Evolutionary conservation across 2,329 filamentous ascomycete species (phyloP).

Genomic region (Nemania bipapillata): DNA sequence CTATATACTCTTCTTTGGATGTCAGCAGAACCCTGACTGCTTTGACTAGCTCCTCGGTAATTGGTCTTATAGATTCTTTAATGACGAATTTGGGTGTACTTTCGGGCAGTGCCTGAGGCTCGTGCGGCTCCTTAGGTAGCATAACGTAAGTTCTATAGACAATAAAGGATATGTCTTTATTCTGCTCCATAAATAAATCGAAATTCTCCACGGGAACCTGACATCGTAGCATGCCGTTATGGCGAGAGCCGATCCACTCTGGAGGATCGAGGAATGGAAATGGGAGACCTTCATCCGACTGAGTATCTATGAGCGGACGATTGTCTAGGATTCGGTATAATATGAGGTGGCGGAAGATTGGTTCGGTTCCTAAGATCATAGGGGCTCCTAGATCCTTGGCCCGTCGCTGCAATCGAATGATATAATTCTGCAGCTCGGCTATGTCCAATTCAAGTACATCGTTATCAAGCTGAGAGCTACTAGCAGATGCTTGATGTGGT

Average conservation of each 20-base stretch:
- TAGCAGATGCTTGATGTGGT: not conserved
- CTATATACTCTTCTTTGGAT: conserved; percentile 9
- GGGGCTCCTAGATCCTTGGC: conserved; percentile 1
- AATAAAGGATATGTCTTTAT: conserved; percentile 22
- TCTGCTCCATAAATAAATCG: conserved; percentile 17
- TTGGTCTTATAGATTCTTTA: conserved; percentile 21
- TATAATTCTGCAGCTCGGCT: conserved; percentile 13
- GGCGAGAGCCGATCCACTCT: conserved; percentile 10
- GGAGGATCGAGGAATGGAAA: conserved; percentile 16
- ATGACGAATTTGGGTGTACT: not conserved
- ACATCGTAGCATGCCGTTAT: not conserved
- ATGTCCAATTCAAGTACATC: conserved; percentile 5
- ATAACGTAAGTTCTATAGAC: conserved; percentile 16
- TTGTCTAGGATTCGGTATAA: conserved; percentile 1
- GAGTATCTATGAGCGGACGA: not conserved
- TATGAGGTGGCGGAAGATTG: not conserved
- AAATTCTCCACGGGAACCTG: conserved; percentile 13
- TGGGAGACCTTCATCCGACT: not conserved
- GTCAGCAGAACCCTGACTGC: not conserved
- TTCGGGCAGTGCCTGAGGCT: too few relatives aligned
- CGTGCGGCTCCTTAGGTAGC: not conserved
- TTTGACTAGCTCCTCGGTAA: conserved; percentile 1
- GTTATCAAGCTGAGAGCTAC: conserved; percentile 1
- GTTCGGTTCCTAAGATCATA: not conserved
- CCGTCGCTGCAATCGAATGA: conserved; percentile 2